A percentile compares a stretch with the other conserved stretches of the same genome.
Evolutionary conservation across 2,329 filamentous ascomycete species (phyloP).

Genomic region (Aspergillus fischeri): DNA sequence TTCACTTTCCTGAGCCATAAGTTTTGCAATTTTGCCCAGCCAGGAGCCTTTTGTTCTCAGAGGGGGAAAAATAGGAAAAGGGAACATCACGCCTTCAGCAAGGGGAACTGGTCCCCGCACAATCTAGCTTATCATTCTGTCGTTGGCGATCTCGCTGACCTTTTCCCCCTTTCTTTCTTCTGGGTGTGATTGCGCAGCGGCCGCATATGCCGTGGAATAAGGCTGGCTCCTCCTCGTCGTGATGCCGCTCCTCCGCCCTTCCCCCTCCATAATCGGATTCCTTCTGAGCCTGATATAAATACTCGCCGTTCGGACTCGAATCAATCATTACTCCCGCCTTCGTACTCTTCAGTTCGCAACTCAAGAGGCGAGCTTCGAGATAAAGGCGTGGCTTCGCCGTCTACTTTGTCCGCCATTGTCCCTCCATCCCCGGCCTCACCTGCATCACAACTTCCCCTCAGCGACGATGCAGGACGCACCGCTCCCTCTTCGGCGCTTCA

Average conservation of each 20-base stretch:
- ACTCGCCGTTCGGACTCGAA: slow-evolving; percentile 11
- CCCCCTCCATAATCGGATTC: slow-evolving; percentile 23
- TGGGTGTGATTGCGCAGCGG: slow-evolving; percentile 24
- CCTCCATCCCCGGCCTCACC: slow-evolving; percentile 29
- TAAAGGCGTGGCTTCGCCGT: slow-evolving; percentile 30
- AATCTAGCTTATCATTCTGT: background rate
- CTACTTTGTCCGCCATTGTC: slow-evolving; percentile 20
- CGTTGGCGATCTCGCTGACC: background rate
- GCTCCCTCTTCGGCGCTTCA: slow-evolving; percentile 50
- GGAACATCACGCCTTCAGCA: background rate
- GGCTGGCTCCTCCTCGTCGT: slow-evolving; percentile 38
- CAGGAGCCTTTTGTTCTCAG: background rate
- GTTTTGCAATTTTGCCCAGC: background rate
- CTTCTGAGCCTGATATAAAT: slow-evolving; percentile 24
- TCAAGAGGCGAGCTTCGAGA: slow-evolving; percentile 15
- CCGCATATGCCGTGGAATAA: slow-evolving; percentile 37
- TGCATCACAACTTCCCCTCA: slow-evolving; percentile 23
- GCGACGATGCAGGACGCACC: slow-evolving; percentile 27
- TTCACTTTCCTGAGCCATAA: background rate
- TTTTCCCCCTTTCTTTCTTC: background rate
- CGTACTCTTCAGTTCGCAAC: slow-evolving; percentile 7
- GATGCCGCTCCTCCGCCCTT: slow-evolving; percentile 36
- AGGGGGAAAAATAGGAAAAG: background rate
- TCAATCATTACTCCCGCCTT: slow-evolving; percentile 5
- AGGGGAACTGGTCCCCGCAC: background rate